Base-by-base conservation (phyloP, 805 yeast species). In the Teunomyces atbi region DNA sequence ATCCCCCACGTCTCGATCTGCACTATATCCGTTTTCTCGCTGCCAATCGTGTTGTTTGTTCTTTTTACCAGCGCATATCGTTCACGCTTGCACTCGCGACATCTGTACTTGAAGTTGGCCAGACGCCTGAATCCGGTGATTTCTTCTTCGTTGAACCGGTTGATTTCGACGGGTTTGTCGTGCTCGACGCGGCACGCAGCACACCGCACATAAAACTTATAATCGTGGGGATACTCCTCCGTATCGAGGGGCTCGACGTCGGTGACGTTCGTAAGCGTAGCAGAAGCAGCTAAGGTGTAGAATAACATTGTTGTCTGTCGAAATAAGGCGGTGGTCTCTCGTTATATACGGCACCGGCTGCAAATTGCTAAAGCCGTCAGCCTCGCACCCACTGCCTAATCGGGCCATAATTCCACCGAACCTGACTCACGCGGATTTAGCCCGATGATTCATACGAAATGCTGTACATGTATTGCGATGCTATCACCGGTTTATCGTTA, bases 51-150 rank as follows among this genome's bases (percentile, higher is more conserved):
- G 16, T 34, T 30, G 12, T 10, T 4, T 13, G 41, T 21, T 11
- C 46, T 8, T 29, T 19, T 43, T 2, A 46, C 11, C 26, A 36
- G 34, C n/a, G 42, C 38, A 34, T 43, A 46, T 26, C 49, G 28
- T 15, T 43, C 44, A 10, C 37, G 26, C 15, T 43, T 46, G 38
- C 49, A 46, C 12, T 46, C 46, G 13, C 38, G 33, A 40, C 49
- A 46, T 34, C 37, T n/a, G 21, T 21, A 27, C 15, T 28, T 13
- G 27, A 43, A 30, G 41, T 46, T 46, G 27, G 40, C 49, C n/a
- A 12, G 10, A 6, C 37, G 18, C 3, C 34, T 16, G 13, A 46
- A 43, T 6, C 42, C 36, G 26, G 44, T 34, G 19, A 46, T 18
- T 12, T 28, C 38, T 16, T 42, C 16, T 12, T 27, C 12, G 10